phyloP scores from a whole-genome alignment of 805 yeast species.

The Nakazawaea anatomiae region DNA sequence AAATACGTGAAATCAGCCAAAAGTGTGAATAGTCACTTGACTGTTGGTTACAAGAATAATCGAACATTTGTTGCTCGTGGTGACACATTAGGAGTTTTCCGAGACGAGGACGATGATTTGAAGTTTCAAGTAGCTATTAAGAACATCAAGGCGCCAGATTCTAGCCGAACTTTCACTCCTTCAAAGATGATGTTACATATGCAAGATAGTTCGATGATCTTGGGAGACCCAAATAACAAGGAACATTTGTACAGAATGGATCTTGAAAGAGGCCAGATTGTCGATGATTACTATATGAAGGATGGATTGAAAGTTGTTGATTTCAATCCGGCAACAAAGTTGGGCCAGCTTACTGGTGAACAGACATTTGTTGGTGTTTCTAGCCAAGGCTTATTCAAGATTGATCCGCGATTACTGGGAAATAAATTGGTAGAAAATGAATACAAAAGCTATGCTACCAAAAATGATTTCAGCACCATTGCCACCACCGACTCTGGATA shows the following conservation, averaged over 20 bases:
- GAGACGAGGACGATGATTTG: slow-evolving; percentile 43
- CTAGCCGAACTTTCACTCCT: slow-evolving; percentile 30
- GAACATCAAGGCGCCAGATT: slow-evolving; percentile 45
- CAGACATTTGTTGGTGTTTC: slow-evolving; percentile 71
- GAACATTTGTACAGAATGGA: slow-evolving; percentile 67
- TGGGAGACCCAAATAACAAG: slow-evolving; percentile 46
- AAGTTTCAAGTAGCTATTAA: slow-evolving; percentile 66
- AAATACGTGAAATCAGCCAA: slow-evolving; percentile 17
- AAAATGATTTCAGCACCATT: slow-evolving; percentile 49
- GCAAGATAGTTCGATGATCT: slow-evolving; percentile 61
- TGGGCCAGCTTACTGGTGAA: slow-evolving; percentile 68
- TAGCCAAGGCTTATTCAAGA: slow-evolving; percentile 55
- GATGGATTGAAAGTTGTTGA: slow-evolving; percentile 44
- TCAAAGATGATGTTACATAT: slow-evolving; percentile 61
- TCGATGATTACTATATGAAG: slow-evolving; percentile 76
- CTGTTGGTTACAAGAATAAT: slow-evolving; percentile 65
- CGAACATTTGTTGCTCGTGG: slow-evolving; percentile 79
- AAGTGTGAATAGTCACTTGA: slow-evolving; percentile 56
- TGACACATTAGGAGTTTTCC: slow-evolving; percentile 74
- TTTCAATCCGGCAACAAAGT: slow-evolving; percentile 68
- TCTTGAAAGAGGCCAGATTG: slow-evolving; percentile 67
- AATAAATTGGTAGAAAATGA: slow-evolving; percentile 55
- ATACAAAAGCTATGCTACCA: slow-evolving; percentile 48
- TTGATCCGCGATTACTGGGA: slow-evolving; percentile 71
- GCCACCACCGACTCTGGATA: slow-evolving; percentile 71